Conservation (phyloP, 2,329 filamentous ascomycete genomes). For the Fusarium poae region DNA sequence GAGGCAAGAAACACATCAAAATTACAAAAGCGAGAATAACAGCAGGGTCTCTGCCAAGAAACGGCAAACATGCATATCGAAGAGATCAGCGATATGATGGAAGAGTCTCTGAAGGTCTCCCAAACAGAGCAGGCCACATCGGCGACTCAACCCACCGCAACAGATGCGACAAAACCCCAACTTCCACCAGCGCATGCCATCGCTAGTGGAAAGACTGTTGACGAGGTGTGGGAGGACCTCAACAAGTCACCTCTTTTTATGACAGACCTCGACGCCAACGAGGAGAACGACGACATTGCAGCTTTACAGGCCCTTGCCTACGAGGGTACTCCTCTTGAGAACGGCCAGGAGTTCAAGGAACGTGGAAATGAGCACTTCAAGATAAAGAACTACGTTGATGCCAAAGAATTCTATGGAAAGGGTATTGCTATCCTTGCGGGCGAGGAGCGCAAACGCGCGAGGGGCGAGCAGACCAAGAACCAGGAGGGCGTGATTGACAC, state of each 20-base stretch:
- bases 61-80: conserved; percentile 56
- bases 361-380: conserved; percentile 92
- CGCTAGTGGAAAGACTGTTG: conserved; percentile 61
- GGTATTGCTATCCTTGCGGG: conserved; percentile 78
- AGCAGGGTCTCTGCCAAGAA: background rate
- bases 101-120: conserved; percentile 49
- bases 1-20: conserved; percentile 17
- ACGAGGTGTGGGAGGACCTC: conserved; percentile 69
- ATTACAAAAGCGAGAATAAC: background rate
- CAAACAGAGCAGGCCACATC: conserved; percentile 28
- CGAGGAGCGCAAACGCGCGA: conserved; percentile 70
- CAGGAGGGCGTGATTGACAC: conserved; percentile 51
- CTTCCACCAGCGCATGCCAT: conserved; percentile 61
- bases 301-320: conserved; percentile 92
- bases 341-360: conserved; percentile 86
- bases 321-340: conserved; percentile 88
- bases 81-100: conserved; percentile 59
- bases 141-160: conserved; percentile 1
- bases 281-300: conserved; percentile 85
- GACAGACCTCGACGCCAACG: conserved; percentile 89
- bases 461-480: conserved; percentile 52
- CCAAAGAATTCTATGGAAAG: conserved; percentile 91
- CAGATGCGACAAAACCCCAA: conserved; percentile 55
- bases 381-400: conserved; percentile 80
- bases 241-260: conserved; percentile 88